These are phyloP conservation scores for Coemansia aciculifera DNA, from an alignment of 192 early-diverging fungal species.

Conservation along the genomic window DNA sequence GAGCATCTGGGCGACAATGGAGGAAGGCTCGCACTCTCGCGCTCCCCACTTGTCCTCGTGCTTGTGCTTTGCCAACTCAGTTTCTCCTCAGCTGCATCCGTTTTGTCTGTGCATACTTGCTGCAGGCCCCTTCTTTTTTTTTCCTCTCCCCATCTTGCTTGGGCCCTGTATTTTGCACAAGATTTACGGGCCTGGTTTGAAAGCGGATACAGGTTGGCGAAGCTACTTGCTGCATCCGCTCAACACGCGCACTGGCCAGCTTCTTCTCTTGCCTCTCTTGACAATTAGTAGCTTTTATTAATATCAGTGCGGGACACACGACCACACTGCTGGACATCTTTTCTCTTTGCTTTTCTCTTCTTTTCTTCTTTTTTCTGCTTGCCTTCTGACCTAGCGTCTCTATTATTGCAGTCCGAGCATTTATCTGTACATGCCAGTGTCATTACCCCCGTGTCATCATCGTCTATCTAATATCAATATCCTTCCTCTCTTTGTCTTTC, in stretches of 20 bases:
- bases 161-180: not conserved
- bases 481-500: not conserved
- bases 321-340: not conserved
- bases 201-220: constrained; percentile 1
- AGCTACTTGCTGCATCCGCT: not conserved
- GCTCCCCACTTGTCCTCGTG: not conserved
- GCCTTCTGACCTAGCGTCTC: not conserved
- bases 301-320: not conserved
- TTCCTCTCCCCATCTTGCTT: not conserved
- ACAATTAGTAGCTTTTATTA: not conserved
- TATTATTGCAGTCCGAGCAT: constrained; percentile 9
- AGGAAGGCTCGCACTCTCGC: not conserved
- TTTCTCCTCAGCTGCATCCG: not conserved
- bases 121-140: constrained; percentile 1
- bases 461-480: not conserved
- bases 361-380: not conserved
- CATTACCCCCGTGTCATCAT: not conserved
- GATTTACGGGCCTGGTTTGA: not conserved
- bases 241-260: not conserved
- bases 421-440: not conserved
- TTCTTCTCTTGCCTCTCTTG: not conserved
- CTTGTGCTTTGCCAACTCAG: not conserved
- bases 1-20: not conserved
- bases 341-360: not conserved
- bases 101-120: not conserved